These are phyloP conservation scores for Talinum fruticosum DNA, from an alignment of 148 eudicot genomes.

Conservation along the genomic window DNA sequence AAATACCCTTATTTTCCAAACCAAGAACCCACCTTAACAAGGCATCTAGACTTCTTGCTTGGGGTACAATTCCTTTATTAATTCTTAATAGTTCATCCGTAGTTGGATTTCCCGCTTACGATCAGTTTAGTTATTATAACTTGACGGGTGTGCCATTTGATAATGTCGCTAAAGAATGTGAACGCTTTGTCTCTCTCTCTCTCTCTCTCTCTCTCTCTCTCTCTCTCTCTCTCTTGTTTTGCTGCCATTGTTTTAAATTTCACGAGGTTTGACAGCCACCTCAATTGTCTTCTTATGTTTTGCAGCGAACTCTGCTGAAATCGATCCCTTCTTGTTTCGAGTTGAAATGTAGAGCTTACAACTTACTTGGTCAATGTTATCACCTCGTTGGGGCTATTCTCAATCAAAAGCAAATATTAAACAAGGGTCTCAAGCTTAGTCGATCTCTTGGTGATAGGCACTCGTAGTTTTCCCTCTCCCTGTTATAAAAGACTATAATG, in stretches of 20 bases:
- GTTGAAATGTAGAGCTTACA: conserved; percentile 83
- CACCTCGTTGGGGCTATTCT: conserved; percentile 91
- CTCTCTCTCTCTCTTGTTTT: no score
- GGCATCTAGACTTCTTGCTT: conserved; percentile 73
- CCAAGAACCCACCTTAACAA: conserved; percentile 79
- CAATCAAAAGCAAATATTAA: conserved; percentile 77
- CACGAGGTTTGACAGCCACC: no score
- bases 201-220: no score
- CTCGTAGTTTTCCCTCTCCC: conserved; percentile 6
- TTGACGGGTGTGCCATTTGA: background rate
- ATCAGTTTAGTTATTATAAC: background rate
- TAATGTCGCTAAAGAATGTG: background rate
- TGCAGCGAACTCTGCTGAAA: conserved; percentile 94
- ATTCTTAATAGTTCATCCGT: no score
- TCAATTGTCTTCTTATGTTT: no score
- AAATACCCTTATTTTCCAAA: conserved; percentile 82
- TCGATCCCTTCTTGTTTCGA: conserved; percentile 94
- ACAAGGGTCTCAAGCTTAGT: conserved; percentile 78
- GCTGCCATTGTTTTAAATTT: background rate
- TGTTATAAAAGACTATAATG: background rate
- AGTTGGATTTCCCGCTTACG: no score
- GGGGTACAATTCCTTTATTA: conserved; percentile 36
- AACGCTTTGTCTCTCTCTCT: conserved; percentile 40
- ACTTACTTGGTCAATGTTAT: conserved; percentile 87
- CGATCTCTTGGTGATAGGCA: conserved; percentile 68